Evolutionary conservation across 176 grass and related monocot species (phyloP).

Genomic region (Oryza nivara): DNA sequence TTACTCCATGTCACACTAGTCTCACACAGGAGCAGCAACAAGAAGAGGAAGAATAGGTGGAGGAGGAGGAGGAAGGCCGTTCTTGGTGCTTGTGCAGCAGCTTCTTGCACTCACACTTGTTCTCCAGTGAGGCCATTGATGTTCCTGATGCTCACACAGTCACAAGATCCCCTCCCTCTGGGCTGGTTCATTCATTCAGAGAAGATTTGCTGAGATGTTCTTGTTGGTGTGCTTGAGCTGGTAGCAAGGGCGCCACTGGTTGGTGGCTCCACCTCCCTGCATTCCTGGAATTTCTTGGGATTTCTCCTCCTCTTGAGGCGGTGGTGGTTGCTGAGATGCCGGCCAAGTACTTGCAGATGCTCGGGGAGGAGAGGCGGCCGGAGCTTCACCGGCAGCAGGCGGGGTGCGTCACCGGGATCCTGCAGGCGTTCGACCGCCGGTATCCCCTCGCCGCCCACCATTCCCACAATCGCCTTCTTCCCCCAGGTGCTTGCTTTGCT

Average conservation of each 20-base stretch:
- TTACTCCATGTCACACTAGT: neutral
- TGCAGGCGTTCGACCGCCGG: constrained; percentile 84
- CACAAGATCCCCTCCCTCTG: constrained; percentile 21
- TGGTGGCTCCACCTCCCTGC: too few relatives aligned
- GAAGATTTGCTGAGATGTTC: constrained; percentile 16
- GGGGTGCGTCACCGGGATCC: constrained; percentile 88
- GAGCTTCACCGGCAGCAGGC: constrained; percentile 80
- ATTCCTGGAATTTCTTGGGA: constrained; percentile 34
- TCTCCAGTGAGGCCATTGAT: constrained; percentile 21
- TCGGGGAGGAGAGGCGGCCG: constrained; percentile 67
- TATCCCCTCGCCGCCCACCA: constrained; percentile 50
- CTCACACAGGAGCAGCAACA: neutral
- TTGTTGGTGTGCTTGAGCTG: constrained; percentile 13
- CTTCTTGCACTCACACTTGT: constrained; percentile 14
- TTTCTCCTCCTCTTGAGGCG: constrained; percentile 9
- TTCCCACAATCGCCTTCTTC: constrained; percentile 47
- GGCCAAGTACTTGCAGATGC: constrained; percentile 71
- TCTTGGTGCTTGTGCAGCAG: neutral
- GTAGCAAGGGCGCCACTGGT: constrained; percentile 7
- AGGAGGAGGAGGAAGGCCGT: neutral
- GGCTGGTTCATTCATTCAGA: neutral
- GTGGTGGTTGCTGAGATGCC: constrained; percentile 59
- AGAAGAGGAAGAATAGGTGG: neutral
- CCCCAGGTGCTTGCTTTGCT: constrained; percentile 33
- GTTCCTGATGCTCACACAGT: constrained; percentile 33